Percentiles rank a stretch among this genome's conserved stretches.
Evolutionary conservation across 2,329 filamentous ascomycete genomes (phyloP).

Genomic region (Pezicula carpinea): DNA sequence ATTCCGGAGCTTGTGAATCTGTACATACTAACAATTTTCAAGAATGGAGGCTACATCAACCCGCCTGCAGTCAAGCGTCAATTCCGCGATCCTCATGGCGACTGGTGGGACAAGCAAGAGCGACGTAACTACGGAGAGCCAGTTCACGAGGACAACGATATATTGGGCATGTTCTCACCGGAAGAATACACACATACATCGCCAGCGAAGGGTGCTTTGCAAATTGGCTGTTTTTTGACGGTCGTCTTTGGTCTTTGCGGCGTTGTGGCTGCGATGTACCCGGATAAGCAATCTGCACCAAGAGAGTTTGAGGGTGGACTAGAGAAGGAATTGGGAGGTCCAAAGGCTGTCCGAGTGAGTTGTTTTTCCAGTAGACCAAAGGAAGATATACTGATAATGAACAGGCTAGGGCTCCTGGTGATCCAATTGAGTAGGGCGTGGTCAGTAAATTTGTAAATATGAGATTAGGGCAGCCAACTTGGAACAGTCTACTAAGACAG

Average conservation of each 20-base stretch:
- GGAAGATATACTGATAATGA: conserved; percentile 11
- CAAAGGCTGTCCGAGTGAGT: conserved; percentile 62
- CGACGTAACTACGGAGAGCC: conserved; percentile 95
- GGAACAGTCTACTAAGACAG: neutral
- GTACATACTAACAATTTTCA: conserved; percentile 6
- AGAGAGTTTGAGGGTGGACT: conserved; percentile 69
- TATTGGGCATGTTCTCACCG: conserved; percentile 82
- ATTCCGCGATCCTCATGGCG: conserved; percentile 85
- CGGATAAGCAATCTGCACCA: conserved; percentile 65
- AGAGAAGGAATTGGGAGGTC: conserved; percentile 69
- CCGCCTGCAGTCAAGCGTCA: conserved; percentile 78
- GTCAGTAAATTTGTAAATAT: conserved; percentile 29
- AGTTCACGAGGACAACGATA: conserved; percentile 93
- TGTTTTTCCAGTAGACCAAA: neutral
- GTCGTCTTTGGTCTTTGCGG: conserved; percentile 62
- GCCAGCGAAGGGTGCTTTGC: conserved; percentile 62
- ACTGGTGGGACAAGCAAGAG: conserved; percentile 98
- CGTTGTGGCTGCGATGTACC: conserved; percentile 64
- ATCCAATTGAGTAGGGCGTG: conserved; percentile 31
- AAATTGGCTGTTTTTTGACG: conserved; percentile 64
- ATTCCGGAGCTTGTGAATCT: neutral
- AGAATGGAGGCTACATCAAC: conserved; percentile 85
- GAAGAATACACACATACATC: conserved; percentile 83
- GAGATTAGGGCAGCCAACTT: conserved; percentile 2
- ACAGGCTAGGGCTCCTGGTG: conserved; percentile 51